Evolutionary conservation across 495 filamentous ascomycete species (phyloP).

Genomic region (Peziza echinospora): DNA sequence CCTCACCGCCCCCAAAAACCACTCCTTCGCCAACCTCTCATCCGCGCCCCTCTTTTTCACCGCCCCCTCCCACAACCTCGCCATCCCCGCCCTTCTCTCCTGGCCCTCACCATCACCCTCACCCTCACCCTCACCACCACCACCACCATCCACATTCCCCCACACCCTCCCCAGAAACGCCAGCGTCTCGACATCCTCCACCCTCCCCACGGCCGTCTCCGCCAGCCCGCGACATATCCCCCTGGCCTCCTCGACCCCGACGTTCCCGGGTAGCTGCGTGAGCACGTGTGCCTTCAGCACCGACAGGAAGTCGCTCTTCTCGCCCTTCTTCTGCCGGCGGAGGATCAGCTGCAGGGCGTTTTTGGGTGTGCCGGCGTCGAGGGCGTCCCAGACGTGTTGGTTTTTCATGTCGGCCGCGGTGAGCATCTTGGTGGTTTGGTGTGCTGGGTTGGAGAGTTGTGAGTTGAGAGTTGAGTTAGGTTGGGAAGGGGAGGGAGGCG

Average conservation of each 20-base stretch:
- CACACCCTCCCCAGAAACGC: constrained; percentile 20
- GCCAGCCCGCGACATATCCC: constrained; percentile 9
- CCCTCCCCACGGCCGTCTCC: constrained; percentile 24
- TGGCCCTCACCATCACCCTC: constrained; percentile 9
- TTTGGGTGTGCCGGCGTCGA: constrained; percentile 34
- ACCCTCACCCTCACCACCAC: constrained; percentile 10
- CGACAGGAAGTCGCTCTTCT: constrained; percentile 27
- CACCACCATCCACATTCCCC: constrained; percentile 7
- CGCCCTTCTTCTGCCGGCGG: constrained; percentile 39
- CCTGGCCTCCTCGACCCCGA: constrained; percentile 23
- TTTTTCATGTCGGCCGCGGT: constrained; percentile 32
- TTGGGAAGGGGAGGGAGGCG: no score
- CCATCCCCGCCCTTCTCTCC: constrained; percentile 4
- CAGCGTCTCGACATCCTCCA: constrained; percentile 28
- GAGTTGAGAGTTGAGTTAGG: no score
- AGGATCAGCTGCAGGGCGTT: constrained; percentile 38
- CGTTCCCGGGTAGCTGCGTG: constrained; percentile 24
- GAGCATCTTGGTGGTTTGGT: no score
- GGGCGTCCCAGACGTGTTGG: constrained; percentile 35
- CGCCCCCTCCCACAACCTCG: constrained; percentile 33
- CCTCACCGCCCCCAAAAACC: constrained; percentile 31
- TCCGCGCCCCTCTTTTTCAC: constrained; percentile 31
- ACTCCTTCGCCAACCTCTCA: constrained; percentile 29
- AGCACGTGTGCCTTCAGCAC: constrained; percentile 34
- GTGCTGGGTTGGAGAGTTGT: no score